phyloP scores from a whole-genome alignment of 306 rosid species.

The Ammopiptanthus mongolicus region DNA sequence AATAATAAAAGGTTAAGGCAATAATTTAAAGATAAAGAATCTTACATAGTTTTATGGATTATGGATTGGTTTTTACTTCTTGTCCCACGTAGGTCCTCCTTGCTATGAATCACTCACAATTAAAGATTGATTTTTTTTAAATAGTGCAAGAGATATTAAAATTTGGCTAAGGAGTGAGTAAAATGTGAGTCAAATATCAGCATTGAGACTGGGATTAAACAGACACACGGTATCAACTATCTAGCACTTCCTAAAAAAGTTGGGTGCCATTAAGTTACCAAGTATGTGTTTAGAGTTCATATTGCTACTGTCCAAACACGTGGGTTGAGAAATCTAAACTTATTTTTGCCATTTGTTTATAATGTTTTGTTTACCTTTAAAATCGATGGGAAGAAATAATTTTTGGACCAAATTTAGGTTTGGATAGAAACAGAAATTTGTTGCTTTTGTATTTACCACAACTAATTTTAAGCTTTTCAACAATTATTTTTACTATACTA shows the following conservation, averaged over 20 bases:
- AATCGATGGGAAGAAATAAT: too few relatives aligned
- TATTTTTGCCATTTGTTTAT: too few relatives aligned
- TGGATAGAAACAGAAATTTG: too few relatives aligned
- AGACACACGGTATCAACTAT: background rate
- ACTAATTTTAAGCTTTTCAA: too few relatives aligned
- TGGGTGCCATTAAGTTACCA: background rate
- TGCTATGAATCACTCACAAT: background rate
- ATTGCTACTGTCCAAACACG: too few relatives aligned
- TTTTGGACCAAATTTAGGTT: too few relatives aligned
- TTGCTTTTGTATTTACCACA: too few relatives aligned
- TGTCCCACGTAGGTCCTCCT: background rate
- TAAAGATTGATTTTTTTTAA: conserved; percentile 1
- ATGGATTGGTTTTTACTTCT: background rate
- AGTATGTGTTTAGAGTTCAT: too few relatives aligned
- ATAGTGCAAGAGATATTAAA: background rate
- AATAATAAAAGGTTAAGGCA: background rate
- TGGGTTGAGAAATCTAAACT: too few relatives aligned
- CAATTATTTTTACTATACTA: too few relatives aligned
- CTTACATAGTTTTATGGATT: background rate
- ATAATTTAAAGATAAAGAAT: background rate
- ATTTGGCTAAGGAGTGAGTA: background rate
- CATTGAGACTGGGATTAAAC: background rate
- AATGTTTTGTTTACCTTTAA: too few relatives aligned
- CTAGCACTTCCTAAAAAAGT: background rate
- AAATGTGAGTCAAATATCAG: background rate